Evolutionary conservation across 768 basidiomycete genomes (phyloP).

Genomic region (Cyathus striatus): DNA sequence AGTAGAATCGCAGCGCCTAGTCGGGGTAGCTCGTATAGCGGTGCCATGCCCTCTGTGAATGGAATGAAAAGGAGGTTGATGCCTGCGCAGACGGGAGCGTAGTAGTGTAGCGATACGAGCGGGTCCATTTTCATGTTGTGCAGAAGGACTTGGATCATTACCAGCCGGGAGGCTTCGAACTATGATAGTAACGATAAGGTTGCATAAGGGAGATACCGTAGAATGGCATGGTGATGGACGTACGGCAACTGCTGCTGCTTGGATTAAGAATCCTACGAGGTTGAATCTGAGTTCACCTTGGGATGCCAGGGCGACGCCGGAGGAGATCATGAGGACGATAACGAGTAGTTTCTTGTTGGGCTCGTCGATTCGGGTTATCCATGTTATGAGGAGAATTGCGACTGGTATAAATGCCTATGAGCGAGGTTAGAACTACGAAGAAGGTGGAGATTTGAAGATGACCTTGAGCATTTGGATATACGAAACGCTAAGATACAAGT

Average conservation of each 20-base stretch:
- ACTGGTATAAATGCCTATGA: conserved; percentile 86
- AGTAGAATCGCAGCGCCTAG: conserved; percentile 70
- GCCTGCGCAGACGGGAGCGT: conserved; percentile 89
- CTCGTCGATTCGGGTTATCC: conserved; percentile 83
- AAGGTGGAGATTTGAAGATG: too few species aligned
- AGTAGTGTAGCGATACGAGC: conserved; percentile 91
- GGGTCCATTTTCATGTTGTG: conserved; percentile 98
- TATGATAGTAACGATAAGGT: conserved; percentile 18
- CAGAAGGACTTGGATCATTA: conserved; percentile 93
- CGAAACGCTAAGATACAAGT: conserved; percentile 84
- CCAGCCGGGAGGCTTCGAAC: conserved; percentile 92
- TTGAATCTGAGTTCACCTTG: too few species aligned
- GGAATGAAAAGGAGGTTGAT: conserved; percentile 86
- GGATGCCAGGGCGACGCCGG: too few species aligned
- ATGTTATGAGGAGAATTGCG: conserved; percentile 90
- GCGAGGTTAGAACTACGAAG: neutral
- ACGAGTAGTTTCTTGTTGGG: conserved; percentile 74
- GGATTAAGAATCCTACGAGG: too few species aligned
- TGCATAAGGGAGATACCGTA: conserved; percentile 1
- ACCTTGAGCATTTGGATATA: conserved; percentile 99
- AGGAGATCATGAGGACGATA: too few species aligned
- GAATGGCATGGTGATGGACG: conserved; percentile 21
- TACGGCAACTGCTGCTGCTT: conserved; percentile 82
- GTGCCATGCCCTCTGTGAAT: conserved; percentile 87
- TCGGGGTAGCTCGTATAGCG: conserved; percentile 67